Percentiles rank a stretch among this genome's conserved stretches.
These are phyloP conservation scores for Scutellaria baicalensis DNA, from an alignment of 257 asterid genomes.

Conservation along the genomic window DNA sequence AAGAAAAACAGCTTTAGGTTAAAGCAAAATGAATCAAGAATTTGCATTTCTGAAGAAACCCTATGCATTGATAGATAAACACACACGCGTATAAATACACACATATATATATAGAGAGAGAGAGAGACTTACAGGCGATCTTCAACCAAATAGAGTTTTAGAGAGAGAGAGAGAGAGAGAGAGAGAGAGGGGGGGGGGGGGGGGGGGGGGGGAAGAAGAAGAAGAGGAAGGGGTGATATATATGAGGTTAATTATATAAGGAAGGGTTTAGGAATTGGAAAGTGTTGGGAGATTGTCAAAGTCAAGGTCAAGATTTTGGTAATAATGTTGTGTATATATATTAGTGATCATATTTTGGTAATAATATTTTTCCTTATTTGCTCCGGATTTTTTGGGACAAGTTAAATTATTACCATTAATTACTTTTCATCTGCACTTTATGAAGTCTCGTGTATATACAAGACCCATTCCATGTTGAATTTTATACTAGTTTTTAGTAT, in stretches of 20 bases:
- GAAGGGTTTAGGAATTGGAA: conserved; percentile 18
- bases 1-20: not conserved
- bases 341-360: not conserved
- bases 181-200: not conserved
- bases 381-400: no score
- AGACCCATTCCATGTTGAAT: no score
- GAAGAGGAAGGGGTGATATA: not conserved
- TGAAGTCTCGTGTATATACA: no score
- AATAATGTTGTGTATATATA: not conserved
- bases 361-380: not conserved
- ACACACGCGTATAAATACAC: not conserved
- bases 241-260: conserved; percentile 14
- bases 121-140: conserved; percentile 24
- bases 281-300: conserved; percentile 22
- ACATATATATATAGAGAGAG: not conserved
- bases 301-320: conserved; percentile 23
- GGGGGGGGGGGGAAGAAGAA: no score
- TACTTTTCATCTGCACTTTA: no score
- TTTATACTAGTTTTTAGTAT: no score
- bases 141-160: conserved; percentile 5
- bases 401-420: no score
- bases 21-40: not conserved
- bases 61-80: not conserved
- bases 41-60: not conserved
- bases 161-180: not conserved